Conservation (phyloP, 2,329 filamentous ascomycete genomes). For the Sarocladium kiliense region DNA sequence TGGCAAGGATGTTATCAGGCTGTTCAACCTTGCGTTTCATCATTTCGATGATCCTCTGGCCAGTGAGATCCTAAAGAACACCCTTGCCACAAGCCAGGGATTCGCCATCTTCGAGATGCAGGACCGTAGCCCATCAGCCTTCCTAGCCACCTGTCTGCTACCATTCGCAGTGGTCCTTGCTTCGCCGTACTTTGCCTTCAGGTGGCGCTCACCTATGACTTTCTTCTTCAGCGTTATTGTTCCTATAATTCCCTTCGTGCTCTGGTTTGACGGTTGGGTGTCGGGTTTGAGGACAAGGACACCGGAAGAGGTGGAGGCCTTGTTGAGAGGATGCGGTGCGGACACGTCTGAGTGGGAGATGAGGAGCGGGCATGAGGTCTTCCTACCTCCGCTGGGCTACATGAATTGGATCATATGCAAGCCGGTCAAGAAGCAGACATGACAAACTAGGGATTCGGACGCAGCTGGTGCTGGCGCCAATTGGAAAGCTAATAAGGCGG, state of each 20-base stretch:
- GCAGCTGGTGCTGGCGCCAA: neutral
- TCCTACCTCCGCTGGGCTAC: conserved; percentile 46
- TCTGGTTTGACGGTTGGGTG: conserved; percentile 65
- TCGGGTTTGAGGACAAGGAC: conserved; percentile 64
- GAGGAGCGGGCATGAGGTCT: conserved; percentile 37
- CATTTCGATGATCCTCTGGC: conserved; percentile 66
- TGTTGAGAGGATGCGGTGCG: conserved; percentile 51
- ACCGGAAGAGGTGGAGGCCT: conserved; percentile 54
- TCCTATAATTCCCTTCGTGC: conserved; percentile 61
- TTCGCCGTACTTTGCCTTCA: conserved; percentile 48
- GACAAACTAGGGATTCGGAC: neutral
- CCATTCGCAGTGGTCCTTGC: conserved; percentile 45
- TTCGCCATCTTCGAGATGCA: conserved; percentile 75
- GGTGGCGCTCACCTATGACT: conserved; percentile 45
- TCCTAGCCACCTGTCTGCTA: conserved; percentile 48
- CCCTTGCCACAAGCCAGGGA: conserved; percentile 58
- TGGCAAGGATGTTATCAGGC: conserved; percentile 53
- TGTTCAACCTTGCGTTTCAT: conserved; percentile 73
- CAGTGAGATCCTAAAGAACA: conserved; percentile 55
- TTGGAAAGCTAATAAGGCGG: too few species aligned
- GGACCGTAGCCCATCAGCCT: conserved; percentile 51
- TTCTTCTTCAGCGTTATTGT: conserved; percentile 62
- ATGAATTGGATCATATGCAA: conserved; percentile 48
- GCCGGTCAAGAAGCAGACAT: conserved; percentile 22
- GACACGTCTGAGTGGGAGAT: conserved; percentile 42